phyloP scores from a whole-genome alignment of 345 rosid genomes.

The Eucalyptus pauciflora region DNA sequence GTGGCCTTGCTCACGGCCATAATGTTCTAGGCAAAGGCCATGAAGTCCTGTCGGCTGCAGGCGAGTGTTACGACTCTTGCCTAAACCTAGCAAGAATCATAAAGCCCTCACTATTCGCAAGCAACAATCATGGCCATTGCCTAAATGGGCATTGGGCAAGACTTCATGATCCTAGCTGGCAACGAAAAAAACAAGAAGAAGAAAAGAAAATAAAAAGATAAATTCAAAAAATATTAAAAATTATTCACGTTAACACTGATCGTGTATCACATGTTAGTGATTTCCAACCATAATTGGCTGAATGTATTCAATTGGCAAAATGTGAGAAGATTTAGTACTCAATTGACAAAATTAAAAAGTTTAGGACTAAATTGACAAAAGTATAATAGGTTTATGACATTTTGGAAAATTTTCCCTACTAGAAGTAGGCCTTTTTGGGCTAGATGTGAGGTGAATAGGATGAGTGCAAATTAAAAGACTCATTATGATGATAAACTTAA shows the following conservation, averaged over 20 bases:
- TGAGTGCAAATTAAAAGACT: not conserved
- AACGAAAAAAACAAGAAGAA: too few relatives aligned
- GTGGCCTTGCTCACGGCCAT: fast-evolving
- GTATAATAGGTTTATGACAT: fast-evolving
- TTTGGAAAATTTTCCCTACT: too few relatives aligned
- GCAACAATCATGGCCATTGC: too few relatives aligned
- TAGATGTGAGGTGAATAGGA: not conserved
- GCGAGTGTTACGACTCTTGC: fast-evolving
- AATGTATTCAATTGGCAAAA: too few relatives aligned
- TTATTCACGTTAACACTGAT: fast-evolving
- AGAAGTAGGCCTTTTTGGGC: too few relatives aligned
- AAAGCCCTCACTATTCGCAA: too few relatives aligned
- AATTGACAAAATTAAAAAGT: too few relatives aligned
- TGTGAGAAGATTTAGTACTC: too few relatives aligned
- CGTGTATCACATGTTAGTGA: fast-evolving
- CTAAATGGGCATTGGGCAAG: too few relatives aligned
- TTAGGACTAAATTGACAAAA: fast-evolving
- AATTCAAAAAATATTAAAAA: too few relatives aligned
- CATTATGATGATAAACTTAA: not conserved
- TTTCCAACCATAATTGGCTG: fast-evolving
- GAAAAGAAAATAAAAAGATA: fast-evolving
- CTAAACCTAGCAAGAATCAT: fast-evolving
- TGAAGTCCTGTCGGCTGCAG: fast-evolving
- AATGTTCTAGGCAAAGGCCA: too few relatives aligned
- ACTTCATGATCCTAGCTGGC: fast-evolving